A percentile compares a stretch with the other conserved stretches of the same genome.
These are phyloP conservation scores for Pichia occidentalis DNA, from an alignment of 805 yeast species.

Conservation along the genomic window DNA sequence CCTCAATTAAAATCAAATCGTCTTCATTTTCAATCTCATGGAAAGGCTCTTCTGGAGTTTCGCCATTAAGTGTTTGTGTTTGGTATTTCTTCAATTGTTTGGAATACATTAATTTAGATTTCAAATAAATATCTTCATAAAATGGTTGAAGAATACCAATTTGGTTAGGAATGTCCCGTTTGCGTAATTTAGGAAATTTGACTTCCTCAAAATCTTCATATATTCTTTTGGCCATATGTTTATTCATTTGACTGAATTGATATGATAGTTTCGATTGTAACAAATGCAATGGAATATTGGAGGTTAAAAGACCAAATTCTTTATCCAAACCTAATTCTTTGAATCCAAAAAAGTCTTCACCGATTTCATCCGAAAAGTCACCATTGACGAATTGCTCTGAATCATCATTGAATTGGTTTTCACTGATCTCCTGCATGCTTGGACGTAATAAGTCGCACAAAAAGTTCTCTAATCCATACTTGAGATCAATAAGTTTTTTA, in stretches of 20 bases:
- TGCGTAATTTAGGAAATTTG: constrained; percentile 45
- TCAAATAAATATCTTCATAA: constrained; percentile 34
- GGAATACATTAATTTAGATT: constrained; percentile 37
- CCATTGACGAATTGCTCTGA: constrained; percentile 94
- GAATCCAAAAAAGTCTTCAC: constrained; percentile 98
- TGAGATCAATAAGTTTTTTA: constrained; percentile 61
- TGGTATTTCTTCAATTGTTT: constrained; percentile 38
- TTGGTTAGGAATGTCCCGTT: constrained; percentile 45
- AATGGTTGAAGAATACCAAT: constrained; percentile 56
- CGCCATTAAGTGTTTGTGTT: constrained; percentile 17
- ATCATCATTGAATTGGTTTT: constrained; percentile 76
- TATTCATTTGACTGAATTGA: constrained; percentile 41
- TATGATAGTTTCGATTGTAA: constrained; percentile 69
- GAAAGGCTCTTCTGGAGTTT: constrained; percentile 16
- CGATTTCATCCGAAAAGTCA: constrained; percentile 86
- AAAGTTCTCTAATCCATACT: constrained; percentile 58
- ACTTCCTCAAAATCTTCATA: constrained; percentile 61
- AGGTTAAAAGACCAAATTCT: constrained; percentile 78
- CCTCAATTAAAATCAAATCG: constrained; percentile 62
- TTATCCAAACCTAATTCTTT: constrained; percentile 88
- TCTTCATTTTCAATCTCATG: constrained; percentile 27
- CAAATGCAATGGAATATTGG: constrained; percentile 84
- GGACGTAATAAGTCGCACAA: constrained; percentile 82
- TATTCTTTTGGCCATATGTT: constrained; percentile 42
- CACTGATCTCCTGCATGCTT: constrained; percentile 59